Evolutionary conservation across 2,329 filamentous ascomycete species (phyloP), one percentile per base, ranked within the genome.

Genomic region (Aspergillus sp.): DNA sequence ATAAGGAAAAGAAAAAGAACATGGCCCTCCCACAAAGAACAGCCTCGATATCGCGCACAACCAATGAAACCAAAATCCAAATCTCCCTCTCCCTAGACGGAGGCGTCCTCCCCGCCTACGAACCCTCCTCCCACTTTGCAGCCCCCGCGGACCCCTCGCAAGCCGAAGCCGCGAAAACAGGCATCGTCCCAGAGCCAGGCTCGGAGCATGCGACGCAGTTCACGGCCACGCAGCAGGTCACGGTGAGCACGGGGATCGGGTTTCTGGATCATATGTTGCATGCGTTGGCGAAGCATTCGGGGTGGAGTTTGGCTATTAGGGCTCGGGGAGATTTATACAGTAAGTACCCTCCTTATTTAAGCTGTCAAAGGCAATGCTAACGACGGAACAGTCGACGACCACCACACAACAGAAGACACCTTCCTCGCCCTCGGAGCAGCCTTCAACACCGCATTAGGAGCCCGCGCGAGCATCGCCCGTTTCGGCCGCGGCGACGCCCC

Each of bases 181-280:
- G 63, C 42, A 67, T 73, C 36, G 60, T 71, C 4, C 60, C 69
- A 1, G 59, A 61, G 26, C 61, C 65, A 41, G 63, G 68, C 45
- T 79, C 79, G 49, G 75, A 76, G 47, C 93, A 98, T 66, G 91
- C 93, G 29, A 83, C 84, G 1, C 91, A 98, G 70, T 75, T 82
- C 54, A 91, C 86, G 57, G 82, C 85, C 57, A 86, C 83, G 38
- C 93, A 97, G 70, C 82, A 81, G 50, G 96, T 97, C 65, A 81
- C 81, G 63, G 78, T 97, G 56, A 83, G 88, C 76, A 95, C 91
- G 0, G 93, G 93, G 54, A 94, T 98, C 68, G 93, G 93, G 49
- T 98, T 98, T 71, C 77, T 98, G 47, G 93, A 98, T 73, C 93
- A 98, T 75, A 97, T 98, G 91, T 79, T 97, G 43, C 93, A 98